Conservation (phyloP, 495 filamentous ascomycete species). For the Podospora australis region DNA sequence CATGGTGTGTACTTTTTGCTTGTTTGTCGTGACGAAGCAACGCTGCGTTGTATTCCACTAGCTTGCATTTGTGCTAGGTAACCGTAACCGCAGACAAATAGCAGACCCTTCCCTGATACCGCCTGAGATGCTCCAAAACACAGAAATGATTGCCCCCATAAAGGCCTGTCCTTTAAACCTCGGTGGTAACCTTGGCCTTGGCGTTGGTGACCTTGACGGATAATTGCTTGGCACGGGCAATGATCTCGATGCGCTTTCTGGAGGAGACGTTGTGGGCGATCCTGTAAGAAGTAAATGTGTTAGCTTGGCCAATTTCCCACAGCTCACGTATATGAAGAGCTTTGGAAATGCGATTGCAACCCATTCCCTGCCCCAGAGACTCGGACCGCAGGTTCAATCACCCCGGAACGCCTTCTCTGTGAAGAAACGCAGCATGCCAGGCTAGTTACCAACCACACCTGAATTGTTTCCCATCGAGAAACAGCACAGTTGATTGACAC, state of each 20-base stretch:
- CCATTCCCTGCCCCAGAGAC: too few relatives aligned
- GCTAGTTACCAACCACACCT: too few relatives aligned
- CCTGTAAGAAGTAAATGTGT: constrained; percentile 41
- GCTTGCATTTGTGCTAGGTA: constrained; percentile 23
- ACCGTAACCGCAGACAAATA: constrained; percentile 26
- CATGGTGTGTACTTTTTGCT: neutral
- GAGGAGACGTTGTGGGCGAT: constrained; percentile 96
- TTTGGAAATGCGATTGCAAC: too few relatives aligned
- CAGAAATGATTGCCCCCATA: constrained; percentile 24
- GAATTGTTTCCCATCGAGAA: too few relatives aligned
- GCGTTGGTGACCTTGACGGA: constrained; percentile 99
- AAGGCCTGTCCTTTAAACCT: constrained; percentile 59
- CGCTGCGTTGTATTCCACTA: constrained; percentile 24
- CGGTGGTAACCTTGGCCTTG: constrained; percentile 95
- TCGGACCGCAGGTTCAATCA: too few relatives aligned
- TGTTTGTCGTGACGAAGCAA: constrained; percentile 22
- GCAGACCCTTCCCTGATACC: constrained; percentile 29
- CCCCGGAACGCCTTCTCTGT: too few relatives aligned
- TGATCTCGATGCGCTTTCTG: constrained; percentile 95
- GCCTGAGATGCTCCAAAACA: constrained; percentile 30
- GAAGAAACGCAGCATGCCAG: too few relatives aligned
- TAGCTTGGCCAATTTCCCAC: neutral
- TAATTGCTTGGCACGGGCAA: constrained; percentile 92
- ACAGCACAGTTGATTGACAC: too few relatives aligned
- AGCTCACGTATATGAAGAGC: neutral